Conservation (phyloP, 305 asterid genomes). For the Plantago lanceolata region DNA sequence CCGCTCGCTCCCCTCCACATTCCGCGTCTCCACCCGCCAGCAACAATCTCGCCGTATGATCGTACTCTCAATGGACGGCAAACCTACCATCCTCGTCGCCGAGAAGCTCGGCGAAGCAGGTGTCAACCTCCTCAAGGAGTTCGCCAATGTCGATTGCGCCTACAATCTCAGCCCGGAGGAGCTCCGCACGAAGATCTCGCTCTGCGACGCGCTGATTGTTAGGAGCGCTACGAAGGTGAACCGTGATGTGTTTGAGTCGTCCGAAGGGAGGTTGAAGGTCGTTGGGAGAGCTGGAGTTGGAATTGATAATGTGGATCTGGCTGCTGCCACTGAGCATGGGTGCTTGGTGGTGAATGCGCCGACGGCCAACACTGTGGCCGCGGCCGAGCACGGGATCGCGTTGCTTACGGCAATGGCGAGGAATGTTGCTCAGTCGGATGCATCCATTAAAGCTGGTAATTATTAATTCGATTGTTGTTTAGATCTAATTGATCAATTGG, state of each 20-base stretch:
- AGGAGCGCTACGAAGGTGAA: slow-evolving; percentile 82
- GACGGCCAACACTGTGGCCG: slow-evolving; percentile 91
- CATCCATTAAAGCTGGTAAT: slow-evolving; percentile 85
- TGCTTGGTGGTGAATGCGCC: slow-evolving; percentile 96
- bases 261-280: slow-evolving; percentile 81
- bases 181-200: slow-evolving; percentile 69
- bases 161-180: slow-evolving; percentile 64
- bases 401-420: slow-evolving; percentile 84
- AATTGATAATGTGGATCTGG: slow-evolving; percentile 95
- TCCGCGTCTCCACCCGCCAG: slow-evolving; percentile 33
- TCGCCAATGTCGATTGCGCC: slow-evolving; percentile 69
- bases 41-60: slow-evolving; percentile 42
- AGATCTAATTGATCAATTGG: too few relatives aligned
- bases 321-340: slow-evolving; percentile 94
- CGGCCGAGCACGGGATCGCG: slow-evolving; percentile 96
- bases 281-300: slow-evolving; percentile 99
- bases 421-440: slow-evolving; percentile 92
- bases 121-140: slow-evolving; percentile 48
- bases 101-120: slow-evolving; percentile 94
- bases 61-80: slow-evolving; percentile 67
- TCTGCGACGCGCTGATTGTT: slow-evolving; percentile 80
- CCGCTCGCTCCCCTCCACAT: slow-evolving; percentile 37
- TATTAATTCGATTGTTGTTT: background rate
- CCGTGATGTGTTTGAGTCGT: slow-evolving; percentile 84
- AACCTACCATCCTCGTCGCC: slow-evolving; percentile 84